Percentiles rank a stretch among this genome's conserved stretches.
These are phyloP conservation scores for Citrullus amarus DNA, from an alignment of 306 rosid genomes.

Conservation along the genomic window DNA sequence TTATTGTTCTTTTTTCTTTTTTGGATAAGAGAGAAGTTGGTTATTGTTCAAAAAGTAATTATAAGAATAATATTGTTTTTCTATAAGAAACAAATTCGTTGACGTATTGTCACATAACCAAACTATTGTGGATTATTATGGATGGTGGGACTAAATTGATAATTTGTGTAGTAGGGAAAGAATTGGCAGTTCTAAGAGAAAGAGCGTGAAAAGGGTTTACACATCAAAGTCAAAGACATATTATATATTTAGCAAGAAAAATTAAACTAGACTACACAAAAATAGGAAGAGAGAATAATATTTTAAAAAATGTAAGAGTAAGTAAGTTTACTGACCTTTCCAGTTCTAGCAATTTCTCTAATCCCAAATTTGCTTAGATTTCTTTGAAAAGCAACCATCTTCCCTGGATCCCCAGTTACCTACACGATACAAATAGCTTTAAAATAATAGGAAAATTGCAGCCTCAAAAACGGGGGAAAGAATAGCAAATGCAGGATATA, in stretches of 20 bases:
- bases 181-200: background rate
- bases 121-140: background rate
- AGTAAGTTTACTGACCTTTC: constrained; percentile 25
- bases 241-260: background rate
- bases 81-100: too few species aligned
- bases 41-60: too few species aligned
- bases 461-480: background rate
- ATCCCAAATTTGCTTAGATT: constrained; percentile 42
- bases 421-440: constrained; percentile 11
- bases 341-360: constrained; percentile 45
- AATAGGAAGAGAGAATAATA: background rate
- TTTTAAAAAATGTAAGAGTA: background rate
- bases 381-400: constrained; percentile 40
- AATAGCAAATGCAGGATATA: background rate
- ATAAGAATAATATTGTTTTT: too few species aligned
- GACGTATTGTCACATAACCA: background rate
- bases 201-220: background rate
- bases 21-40: too few species aligned
- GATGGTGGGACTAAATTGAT: background rate
- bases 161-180: background rate
- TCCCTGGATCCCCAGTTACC: constrained; percentile 60
- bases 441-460: background rate
- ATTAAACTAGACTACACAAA: background rate
- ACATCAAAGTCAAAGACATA: background rate
- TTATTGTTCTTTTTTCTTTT: too few species aligned